phyloP scores from a whole-genome alignment of 306 rosid species.

The Glycine soja region DNA sequence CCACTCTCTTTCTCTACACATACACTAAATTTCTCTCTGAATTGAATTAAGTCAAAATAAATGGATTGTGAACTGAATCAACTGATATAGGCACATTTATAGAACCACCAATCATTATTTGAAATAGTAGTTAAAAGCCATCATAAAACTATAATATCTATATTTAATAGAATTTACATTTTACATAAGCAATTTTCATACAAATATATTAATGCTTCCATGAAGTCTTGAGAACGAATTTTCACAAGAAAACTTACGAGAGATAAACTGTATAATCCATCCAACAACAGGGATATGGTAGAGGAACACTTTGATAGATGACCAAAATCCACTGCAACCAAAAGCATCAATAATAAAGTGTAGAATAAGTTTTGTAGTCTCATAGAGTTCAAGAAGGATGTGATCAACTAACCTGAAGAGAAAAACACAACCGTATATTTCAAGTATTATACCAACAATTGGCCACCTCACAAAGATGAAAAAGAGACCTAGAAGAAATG shows the following conservation, averaged over 20 bases:
- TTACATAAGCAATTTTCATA: no score
- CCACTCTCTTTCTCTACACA: no score
- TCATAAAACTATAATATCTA: not conserved
- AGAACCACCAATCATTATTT: constrained; percentile 5
- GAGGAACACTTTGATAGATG: constrained; percentile 80
- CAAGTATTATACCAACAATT: constrained; percentile 77
- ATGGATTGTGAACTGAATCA: not conserved
- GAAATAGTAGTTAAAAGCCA: constrained; percentile 16
- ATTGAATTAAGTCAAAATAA: constrained; percentile 13
- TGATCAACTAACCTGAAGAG: constrained; percentile 83
- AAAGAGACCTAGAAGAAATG: constrained; percentile 90
- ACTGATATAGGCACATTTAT: constrained; percentile 1
- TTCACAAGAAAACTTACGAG: constrained; percentile 64
- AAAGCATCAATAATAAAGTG: constrained; percentile 38
- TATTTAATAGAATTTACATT: not conserved
- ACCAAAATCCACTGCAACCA: constrained; percentile 84
- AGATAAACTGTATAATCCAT: constrained; percentile 75
- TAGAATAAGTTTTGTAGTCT: constrained; percentile 24
- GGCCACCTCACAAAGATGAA: constrained; percentile 95
- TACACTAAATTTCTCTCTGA: not conserved
- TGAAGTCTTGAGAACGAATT: constrained; percentile 31
- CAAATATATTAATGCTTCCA: not conserved
- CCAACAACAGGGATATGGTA: constrained; percentile 82
- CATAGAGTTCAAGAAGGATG: constrained; percentile 40
- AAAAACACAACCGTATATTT: constrained; percentile 73